phyloP scores from a whole-genome alignment of 306 rosid genomes.

The Senna tora region DNA sequence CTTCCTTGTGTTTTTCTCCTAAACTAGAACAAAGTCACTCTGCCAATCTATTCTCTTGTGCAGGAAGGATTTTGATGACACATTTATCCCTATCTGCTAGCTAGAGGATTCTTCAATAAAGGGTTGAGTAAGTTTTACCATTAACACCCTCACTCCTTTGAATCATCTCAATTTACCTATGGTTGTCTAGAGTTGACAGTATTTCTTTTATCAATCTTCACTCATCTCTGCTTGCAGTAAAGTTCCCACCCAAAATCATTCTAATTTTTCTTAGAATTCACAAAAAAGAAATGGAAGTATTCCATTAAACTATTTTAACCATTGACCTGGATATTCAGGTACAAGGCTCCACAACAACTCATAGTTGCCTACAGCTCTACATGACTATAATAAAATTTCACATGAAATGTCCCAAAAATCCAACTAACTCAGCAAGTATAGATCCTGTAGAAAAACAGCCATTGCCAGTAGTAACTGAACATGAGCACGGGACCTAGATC shows the following conservation, averaged over 20 bases:
- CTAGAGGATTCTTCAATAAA: conserved; percentile 14
- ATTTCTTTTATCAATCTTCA: conserved; percentile 25
- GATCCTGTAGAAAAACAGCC: neutral
- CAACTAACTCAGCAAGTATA: neutral
- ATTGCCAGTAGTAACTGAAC: neutral
- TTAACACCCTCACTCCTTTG: conserved; percentile 4
- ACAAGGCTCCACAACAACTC: conserved; percentile 12
- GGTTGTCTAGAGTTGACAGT: conserved; percentile 16
- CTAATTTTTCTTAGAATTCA: conserved; percentile 24
- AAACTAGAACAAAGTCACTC: neutral
- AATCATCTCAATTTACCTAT: conserved; percentile 12
- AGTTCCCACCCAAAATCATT: conserved; percentile 19
- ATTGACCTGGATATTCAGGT: neutral
- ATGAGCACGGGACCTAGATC: neutral
- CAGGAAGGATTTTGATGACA: conserved; percentile 1
- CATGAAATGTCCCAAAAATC: neutral
- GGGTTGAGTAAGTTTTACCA: neutral
- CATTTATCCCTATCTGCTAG: conserved; percentile 6
- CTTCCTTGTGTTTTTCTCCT: neutral
- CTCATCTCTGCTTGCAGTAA: neutral
- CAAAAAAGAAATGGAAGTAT: neutral
- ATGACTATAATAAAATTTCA: neutral
- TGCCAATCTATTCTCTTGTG: conserved; percentile 11
- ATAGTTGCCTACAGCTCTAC: conserved; percentile 2
- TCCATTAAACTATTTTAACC: conserved; percentile 29